phyloP scores from a whole-genome alignment of 1,284 basidiomycete genomes.

The Cryptococcus hybrid region DNA sequence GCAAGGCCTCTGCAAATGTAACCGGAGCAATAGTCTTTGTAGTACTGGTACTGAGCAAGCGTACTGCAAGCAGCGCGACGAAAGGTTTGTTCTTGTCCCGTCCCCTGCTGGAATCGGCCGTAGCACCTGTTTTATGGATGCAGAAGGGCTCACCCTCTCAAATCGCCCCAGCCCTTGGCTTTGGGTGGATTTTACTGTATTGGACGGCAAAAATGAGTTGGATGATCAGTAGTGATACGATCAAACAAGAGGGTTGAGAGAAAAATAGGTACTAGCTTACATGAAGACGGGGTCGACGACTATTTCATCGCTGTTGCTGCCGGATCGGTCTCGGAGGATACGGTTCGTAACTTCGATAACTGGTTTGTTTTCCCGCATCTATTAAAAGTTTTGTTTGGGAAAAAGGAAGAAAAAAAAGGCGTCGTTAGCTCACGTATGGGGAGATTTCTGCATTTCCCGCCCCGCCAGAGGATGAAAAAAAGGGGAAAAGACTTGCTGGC shows the following conservation, averaged over 20 bases:
- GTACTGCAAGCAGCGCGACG: no score
- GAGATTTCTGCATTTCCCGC: no score
- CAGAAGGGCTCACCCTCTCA: constrained; percentile 4
- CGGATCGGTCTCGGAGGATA: constrained; percentile 1
- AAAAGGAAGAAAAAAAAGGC: no score
- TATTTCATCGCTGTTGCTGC: constrained; percentile 5
- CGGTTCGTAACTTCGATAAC: constrained; percentile 37
- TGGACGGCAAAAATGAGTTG: not conserved
- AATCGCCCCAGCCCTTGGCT: constrained; percentile 24
- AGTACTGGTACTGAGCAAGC: no score
- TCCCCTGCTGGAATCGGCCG: no score
- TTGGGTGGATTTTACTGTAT: constrained; percentile 27
- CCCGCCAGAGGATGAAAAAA: not conserved
- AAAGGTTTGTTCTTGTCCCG: no score
- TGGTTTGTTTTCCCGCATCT: constrained; percentile 17
- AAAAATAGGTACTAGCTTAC: constrained; percentile 16
- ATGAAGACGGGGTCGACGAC: constrained; percentile 27
- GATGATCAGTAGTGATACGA: not conserved
- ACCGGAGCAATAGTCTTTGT: no score
- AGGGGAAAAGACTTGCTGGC: not conserved
- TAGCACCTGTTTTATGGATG: no score
- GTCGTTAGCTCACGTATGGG: no score
- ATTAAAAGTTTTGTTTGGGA: not conserved
- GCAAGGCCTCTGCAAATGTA: no score
- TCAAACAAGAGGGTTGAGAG: not conserved